phyloP scores from a whole-genome alignment of 2,329 filamentous ascomycete genomes.

The Paracoccidioides lutzii region DNA sequence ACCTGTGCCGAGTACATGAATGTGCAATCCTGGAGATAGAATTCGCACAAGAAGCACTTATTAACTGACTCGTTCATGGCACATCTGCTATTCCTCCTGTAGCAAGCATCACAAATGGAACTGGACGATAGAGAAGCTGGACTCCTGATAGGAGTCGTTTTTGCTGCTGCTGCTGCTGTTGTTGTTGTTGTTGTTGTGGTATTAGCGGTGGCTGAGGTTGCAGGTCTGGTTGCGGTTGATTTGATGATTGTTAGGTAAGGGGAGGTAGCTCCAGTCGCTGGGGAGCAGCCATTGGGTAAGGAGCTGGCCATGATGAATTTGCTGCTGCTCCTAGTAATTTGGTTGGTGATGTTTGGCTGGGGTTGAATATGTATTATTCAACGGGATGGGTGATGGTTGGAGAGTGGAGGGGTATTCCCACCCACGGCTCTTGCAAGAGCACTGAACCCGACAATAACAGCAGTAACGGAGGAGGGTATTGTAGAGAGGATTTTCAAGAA shows the following conservation, averaged over 20 bases:
- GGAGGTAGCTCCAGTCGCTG: not conserved
- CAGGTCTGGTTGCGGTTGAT: no score
- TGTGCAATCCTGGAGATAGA: constrained; percentile 33
- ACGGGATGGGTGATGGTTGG: not conserved
- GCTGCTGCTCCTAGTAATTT: not conserved
- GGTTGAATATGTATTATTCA: not conserved
- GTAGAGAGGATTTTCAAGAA: no score
- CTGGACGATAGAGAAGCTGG: not conserved
- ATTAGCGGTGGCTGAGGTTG: not conserved
- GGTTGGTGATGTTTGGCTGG: not conserved
- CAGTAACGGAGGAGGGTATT: not conserved
- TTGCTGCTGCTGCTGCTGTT: no score
- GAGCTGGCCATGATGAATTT: not conserved
- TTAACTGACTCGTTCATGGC: constrained; percentile 33
- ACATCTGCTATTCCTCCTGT: constrained; percentile 31
- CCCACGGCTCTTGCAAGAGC: not conserved
- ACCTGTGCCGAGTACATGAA: constrained; percentile 18
- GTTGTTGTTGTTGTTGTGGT: no score
- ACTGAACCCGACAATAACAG: not conserved
- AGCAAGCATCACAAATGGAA: constrained; percentile 30
- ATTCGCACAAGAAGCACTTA: constrained; percentile 34
- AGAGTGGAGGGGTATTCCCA: not conserved
- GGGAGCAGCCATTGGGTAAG: not conserved
- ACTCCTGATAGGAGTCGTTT: not conserved
- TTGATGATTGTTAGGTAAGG: not conserved